These are phyloP conservation scores for Trichoderma koningii DNA, from an alignment of 2,329 filamentous ascomycete genomes.

Conservation along the genomic window DNA sequence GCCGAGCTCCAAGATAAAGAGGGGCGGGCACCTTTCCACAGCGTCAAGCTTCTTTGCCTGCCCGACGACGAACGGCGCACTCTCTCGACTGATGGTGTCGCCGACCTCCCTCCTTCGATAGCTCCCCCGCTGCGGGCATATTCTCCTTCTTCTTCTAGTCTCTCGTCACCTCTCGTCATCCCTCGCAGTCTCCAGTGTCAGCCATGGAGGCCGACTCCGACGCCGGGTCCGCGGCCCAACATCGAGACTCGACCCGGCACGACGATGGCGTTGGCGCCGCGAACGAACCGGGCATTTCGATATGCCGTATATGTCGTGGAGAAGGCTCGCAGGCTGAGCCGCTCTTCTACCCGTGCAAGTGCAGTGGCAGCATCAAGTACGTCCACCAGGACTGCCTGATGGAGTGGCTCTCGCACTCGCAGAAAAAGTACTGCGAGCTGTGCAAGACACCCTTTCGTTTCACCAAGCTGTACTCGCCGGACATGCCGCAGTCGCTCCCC, in stretches of 20 bases:
- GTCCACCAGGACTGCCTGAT: slow-evolving; percentile 98
- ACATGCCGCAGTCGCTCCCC: slow-evolving; percentile 87
- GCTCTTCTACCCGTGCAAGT: slow-evolving; percentile 97
- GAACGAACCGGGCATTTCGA: slow-evolving; percentile 59
- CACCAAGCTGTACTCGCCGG: slow-evolving; percentile 92
- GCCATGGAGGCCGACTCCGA: slow-evolving; percentile 24
- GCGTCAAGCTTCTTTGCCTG: not conserved
- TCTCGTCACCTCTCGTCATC: not conserved
- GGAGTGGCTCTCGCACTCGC: slow-evolving; percentile 97
- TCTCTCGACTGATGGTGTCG: slow-evolving; percentile 30
- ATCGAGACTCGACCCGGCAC: slow-evolving; percentile 20
- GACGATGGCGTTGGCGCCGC: slow-evolving; percentile 16
- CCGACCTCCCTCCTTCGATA: slow-evolving; percentile 18
- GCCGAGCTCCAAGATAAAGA: not conserved
- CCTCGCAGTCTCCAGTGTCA: not conserved
- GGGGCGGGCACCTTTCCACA: slow-evolving; percentile 16
- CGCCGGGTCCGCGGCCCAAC: slow-evolving; percentile 28
- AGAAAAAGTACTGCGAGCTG: slow-evolving; percentile 99
- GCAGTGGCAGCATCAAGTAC: slow-evolving; percentile 97
- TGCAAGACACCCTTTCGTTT: slow-evolving; percentile 99
- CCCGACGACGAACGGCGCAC: not conserved
- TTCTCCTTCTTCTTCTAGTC: not conserved
- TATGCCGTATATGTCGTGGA: slow-evolving; percentile 95
- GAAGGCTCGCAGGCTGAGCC: slow-evolving; percentile 82
- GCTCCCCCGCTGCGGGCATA: slow-evolving; percentile 21